These are phyloP conservation scores for Globisporangium alternatum DNA, from an alignment of 352 stramenopile genomes.

Conservation along the genomic window DNA sequence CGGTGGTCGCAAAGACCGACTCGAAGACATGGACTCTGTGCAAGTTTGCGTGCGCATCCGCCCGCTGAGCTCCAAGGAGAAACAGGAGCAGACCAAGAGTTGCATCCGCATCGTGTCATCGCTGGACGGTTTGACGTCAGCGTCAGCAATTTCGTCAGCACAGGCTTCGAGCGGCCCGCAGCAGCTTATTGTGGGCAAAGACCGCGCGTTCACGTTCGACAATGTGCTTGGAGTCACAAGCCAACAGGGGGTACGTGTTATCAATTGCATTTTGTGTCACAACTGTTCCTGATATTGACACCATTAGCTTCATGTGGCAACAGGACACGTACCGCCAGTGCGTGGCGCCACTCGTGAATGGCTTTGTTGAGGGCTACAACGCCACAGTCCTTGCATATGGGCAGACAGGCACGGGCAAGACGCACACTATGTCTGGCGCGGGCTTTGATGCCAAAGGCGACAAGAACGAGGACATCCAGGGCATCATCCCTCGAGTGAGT, in stretches of 20 bases:
- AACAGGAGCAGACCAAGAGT: constrained; percentile 68
- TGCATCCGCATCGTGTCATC: constrained; percentile 63
- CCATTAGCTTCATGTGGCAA: background rate
- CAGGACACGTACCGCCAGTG: constrained; percentile 70
- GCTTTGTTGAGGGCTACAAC: constrained; percentile 85
- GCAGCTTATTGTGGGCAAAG: constrained; percentile 79
- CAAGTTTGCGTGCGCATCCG: constrained; percentile 78
- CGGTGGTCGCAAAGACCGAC: constrained; percentile 19
- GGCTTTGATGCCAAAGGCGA: constrained; percentile 55
- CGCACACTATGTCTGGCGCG: constrained; percentile 91
- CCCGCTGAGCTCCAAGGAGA: constrained; percentile 61
- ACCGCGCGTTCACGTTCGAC: constrained; percentile 89
- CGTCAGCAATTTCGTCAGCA: constrained; percentile 20
- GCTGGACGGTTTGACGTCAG: constrained; percentile 38
- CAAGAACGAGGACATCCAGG: constrained; percentile 55
- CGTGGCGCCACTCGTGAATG: constrained; percentile 64
- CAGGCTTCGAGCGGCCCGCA: constrained; percentile 25
- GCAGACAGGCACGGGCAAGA: constrained; percentile 92
- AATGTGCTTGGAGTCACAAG: constrained; percentile 76
- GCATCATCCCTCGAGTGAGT: constrained; percentile 85
- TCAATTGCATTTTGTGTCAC: background rate
- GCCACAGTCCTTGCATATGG: constrained; percentile 83
- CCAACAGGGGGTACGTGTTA: constrained; percentile 47
- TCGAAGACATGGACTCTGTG: constrained; percentile 54
- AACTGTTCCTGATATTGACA: background rate